Base-by-base conservation (phyloP, 1,284 basidiomycete genomes). In the Prillingera fragicola region DNA sequence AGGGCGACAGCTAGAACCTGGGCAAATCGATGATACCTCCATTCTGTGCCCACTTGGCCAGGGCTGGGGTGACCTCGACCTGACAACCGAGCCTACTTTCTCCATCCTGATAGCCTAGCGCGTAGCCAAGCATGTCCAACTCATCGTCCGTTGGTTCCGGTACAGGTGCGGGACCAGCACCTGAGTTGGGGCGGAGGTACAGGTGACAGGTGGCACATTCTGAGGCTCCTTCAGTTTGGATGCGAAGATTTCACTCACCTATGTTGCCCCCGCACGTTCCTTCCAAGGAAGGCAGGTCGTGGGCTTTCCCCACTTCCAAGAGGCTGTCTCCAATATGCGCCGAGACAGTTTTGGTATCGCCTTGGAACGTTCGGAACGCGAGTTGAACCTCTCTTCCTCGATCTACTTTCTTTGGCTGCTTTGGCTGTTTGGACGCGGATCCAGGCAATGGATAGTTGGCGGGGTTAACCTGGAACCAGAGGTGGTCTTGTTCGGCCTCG, bases 401-500 rank as follows among this genome's bases (percentile, higher is more conserved):
- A n/a, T 3, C 38, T 8, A 35, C 22, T 19, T 23, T 21, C 18
- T 39, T 22, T 10, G 27, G 18, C 36, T 27, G 34, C 24, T 25
- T 24, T n/a, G n/a, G n/a, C n/a, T n/a, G n/a, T n/a, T n/a, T n/a
- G n/a, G n/a, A n/a, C n/a, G n/a, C n/a, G n/a, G n/a, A n/a, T n/a
- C n/a, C n/a, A n/a, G 21, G 18, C 12, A 25, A 14, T 13, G 28
- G 19, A n/a, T n/a, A n/a, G n/a, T n/a, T n/a, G n/a, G n/a, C n/a
- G 6, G 45, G 47, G 35, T 52, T 36, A 12, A 60, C 38, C 4
- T 8, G 27, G 3, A 13, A 25, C 59, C 59, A 61, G 18, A 64
- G 7, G 8, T 46, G 41, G n/a, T 77, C 59, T 64, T 87, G 84
- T 45, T 81, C 77, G 6, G 78, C 78, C 58, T 80, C 82, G 24